phyloP scores from a whole-genome alignment of 306 rosid genomes.

The Dryas alaskensis region DNA sequence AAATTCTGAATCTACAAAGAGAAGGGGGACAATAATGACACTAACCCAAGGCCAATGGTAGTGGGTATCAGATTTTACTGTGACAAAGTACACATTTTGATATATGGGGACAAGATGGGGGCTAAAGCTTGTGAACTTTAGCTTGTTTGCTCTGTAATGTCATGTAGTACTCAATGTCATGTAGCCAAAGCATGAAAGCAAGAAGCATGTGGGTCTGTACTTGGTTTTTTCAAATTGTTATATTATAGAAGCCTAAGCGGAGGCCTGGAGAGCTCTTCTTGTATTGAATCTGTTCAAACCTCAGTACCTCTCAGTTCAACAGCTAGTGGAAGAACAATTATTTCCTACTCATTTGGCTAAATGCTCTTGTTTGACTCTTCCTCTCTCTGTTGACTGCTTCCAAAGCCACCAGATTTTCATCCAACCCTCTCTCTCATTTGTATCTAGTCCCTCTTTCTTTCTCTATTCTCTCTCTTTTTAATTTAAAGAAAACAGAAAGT shows the following conservation, averaged over 20 bases:
- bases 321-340: slow-evolving; percentile 23
- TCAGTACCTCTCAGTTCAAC: neutral
- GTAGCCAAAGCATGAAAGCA: slow-evolving; percentile 32
- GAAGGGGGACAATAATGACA: slow-evolving; percentile 1
- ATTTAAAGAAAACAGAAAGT: no score
- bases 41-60: slow-evolving; percentile 16
- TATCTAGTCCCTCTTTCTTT: no score
- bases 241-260: neutral
- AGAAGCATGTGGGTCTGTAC: slow-evolving; percentile 40
- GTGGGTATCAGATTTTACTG: slow-evolving; percentile 23
- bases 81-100: slow-evolving; percentile 14
- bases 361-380: slow-evolving; percentile 11
- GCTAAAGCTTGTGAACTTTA: slow-evolving; percentile 29
- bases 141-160: slow-evolving; percentile 27
- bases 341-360: slow-evolving; percentile 35
- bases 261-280: neutral
- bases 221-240: slow-evolving; percentile 9
- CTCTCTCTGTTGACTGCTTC: no score
- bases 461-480: no score
- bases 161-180: slow-evolving; percentile 25
- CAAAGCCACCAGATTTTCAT: neutral
- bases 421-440: no score
- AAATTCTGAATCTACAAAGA: neutral
- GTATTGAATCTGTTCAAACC: slow-evolving; percentile 18
- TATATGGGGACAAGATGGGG: slow-evolving; percentile 46